A percentile compares a stretch with the other conserved stretches of the same genome.
Evolutionary conservation across 345 rosid genomes (phyloP).

Genomic region (Schrenkiella parvula): DNA sequence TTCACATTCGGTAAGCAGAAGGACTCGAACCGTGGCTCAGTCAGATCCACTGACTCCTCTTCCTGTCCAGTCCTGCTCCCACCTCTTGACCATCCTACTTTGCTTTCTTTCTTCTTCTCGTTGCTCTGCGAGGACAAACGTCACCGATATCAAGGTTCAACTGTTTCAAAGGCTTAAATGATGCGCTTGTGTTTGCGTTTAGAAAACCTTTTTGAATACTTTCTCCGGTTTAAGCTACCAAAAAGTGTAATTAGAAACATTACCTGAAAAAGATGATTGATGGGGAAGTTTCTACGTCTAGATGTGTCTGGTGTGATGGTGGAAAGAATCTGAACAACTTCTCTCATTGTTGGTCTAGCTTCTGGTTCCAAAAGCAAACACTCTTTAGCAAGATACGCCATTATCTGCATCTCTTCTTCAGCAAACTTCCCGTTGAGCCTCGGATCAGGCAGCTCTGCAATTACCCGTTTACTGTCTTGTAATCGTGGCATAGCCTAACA

Average conservation of each 20-base stretch:
- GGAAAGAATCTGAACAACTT: conserved; percentile 94
- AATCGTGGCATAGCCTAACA: conserved; percentile 79
- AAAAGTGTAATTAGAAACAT: neutral
- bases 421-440: conserved; percentile 64
- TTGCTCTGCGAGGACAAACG: neutral
- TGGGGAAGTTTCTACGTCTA: conserved; percentile 62
- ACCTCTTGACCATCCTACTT: conserved; percentile 40
- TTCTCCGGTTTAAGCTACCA: neutral
- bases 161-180: neutral
- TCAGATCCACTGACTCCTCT: conserved; percentile 76
- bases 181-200: neutral
- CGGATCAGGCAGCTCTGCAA: conserved; percentile 77
- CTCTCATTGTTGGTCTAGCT: conserved; percentile 91
- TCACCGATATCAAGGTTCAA: neutral
- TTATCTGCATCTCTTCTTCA: conserved; percentile 82
- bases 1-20: conserved; percentile 50
- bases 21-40: conserved; percentile 86
- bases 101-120: conserved; percentile 24
- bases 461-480: conserved; percentile 61
- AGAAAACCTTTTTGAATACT: neutral
- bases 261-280: conserved; percentile 65
- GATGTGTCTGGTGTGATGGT: conserved; percentile 72
- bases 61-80: conserved; percentile 45
- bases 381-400: conserved; percentile 95
- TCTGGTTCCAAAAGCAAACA: conserved; percentile 90